Evolutionary conservation across 495 filamentous ascomycete species (phyloP), one percentile per base, ranked within the genome.

Genomic region (Annulohypoxylon bovei): DNA sequence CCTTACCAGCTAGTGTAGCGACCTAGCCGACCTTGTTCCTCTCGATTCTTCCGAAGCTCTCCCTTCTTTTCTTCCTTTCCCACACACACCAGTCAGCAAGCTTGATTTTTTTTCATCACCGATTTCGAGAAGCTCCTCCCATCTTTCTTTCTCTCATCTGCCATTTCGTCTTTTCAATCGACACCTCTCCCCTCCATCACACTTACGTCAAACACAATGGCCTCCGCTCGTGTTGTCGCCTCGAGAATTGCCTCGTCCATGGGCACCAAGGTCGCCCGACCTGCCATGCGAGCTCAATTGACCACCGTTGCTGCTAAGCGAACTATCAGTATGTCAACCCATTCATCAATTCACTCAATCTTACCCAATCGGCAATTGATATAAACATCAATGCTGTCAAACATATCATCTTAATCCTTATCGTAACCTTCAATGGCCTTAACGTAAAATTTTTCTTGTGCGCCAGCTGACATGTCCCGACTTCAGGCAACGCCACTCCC

Each of bases 241-340:
- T 86, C 87, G 70, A 86, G 88, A 73, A 83, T 86, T 74, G 83
- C 86, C 72, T 83, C 90, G 81, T 86, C 90, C 84, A 92, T 92
- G 85, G 90, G 88, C 85, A 77, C 77, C 77, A 91, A 90, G 88
- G 88, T 87, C 81, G 89, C 89, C 77, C 89, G 89, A 82, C 89
- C 89, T 80, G 86, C 87, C 77, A 80, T 86, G 75, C 88, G 88
- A 74, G 80, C 85, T 78, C 84, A 85, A 76, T 72, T 88, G 75
- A 82, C 83, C 81, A 81, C 30, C 73, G 77, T 82, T 78, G 86
- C 84, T 78, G 82, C 88, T 82, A 90, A 90, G 86, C 89, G 90
- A 76, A 88, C 88, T 83, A 87, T 91, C 84, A 83, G 85, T 87
- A 82, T 72, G 83, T 81, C 23, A n/a, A 27, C 33, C 28, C 35